Evolutionary conservation across 2,329 filamentous ascomycete genomes (phyloP).

Genomic region (Coccinonectria pachysandricola): DNA sequence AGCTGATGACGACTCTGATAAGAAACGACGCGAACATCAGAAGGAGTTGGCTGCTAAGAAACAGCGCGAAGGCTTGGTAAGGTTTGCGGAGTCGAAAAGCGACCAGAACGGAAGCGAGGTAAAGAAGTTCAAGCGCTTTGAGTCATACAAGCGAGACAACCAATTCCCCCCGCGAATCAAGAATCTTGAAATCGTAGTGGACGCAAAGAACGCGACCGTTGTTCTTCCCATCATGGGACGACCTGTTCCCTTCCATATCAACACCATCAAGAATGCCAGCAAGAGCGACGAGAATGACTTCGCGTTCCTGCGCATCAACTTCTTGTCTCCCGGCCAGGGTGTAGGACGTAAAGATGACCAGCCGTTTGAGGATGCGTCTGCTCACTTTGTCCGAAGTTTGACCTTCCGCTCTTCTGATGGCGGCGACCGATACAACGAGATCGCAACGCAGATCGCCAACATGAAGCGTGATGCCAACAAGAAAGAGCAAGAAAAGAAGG

Average conservation of each 20-base stretch:
- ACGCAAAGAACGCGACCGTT: conserved; percentile 80
- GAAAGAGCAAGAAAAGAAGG: conserved; percentile 97
- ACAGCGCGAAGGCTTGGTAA: conserved; percentile 74
- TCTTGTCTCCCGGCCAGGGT: conserved; percentile 91
- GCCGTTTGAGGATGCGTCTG: conserved; percentile 90
- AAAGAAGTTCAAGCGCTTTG: conserved; percentile 98
- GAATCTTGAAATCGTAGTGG: conserved; percentile 82
- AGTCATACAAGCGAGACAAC: conserved; percentile 97
- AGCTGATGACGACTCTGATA: conserved; percentile 81
- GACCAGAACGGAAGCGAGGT: conserved; percentile 83
- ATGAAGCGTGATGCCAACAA: conserved; percentile 89
- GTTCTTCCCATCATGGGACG: conserved; percentile 95
- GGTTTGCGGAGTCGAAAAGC: conserved; percentile 76
- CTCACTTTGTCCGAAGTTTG: conserved; percentile 90
- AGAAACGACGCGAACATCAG: conserved; percentile 80
- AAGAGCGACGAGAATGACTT: conserved; percentile 95
- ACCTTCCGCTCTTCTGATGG: conserved; percentile 90
- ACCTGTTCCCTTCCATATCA: conserved; percentile 94
- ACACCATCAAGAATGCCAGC: conserved; percentile 97
- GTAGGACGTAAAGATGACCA: conserved; percentile 96
- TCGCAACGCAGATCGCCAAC: conserved; percentile 87
- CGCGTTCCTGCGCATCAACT: conserved; percentile 91
- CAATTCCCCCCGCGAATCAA: conserved; percentile 76
- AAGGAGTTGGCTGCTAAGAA: conserved; percentile 81
- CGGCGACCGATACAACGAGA: conserved; percentile 77